These are phyloP conservation scores for Salvia sclarea DNA, from an alignment of 305 asterid species.

Conservation along the genomic window DNA sequence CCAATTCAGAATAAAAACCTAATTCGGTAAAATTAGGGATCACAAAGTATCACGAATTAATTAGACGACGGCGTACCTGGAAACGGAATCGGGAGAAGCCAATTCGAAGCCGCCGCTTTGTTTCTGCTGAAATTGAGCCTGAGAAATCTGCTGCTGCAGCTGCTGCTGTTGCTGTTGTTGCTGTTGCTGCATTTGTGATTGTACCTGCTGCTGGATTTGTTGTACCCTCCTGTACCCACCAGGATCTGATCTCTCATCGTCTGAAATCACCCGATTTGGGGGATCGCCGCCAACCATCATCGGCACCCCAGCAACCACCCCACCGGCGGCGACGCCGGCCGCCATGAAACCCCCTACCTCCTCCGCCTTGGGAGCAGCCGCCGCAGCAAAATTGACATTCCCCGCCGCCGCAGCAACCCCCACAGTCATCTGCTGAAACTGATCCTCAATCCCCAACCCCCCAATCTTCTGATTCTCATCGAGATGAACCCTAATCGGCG, in stretches of 20 bases:
- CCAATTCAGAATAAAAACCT: background rate
- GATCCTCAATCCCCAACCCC: conserved; percentile 72
- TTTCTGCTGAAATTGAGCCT: conserved; percentile 57
- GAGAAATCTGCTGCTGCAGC: conserved; percentile 42
- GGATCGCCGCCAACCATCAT: conserved; percentile 61
- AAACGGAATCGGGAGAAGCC: conserved; percentile 82
- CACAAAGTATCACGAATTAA: background rate
- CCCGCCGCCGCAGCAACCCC: conserved; percentile 49
- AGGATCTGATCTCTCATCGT: conserved; percentile 83
- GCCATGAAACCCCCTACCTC: conserved; percentile 47
- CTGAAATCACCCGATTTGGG: conserved; percentile 48
- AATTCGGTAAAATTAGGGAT: background rate
- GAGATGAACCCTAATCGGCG: conserved; percentile 65
- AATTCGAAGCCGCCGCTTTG: conserved; percentile 51
- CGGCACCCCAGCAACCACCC: conserved; percentile 46
- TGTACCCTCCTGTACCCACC: conserved; percentile 58
- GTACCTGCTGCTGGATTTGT: conserved; percentile 55
- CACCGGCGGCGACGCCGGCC: conserved; percentile 37
- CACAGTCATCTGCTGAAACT: conserved; percentile 61
- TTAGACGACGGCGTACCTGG: conserved; percentile 50
- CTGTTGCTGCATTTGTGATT: conserved; percentile 40
- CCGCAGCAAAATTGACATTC: conserved; percentile 34
- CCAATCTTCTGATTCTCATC: conserved; percentile 57
- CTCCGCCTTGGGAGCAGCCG: conserved; percentile 46
- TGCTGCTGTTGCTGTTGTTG: conserved; percentile 35